phyloP scores from a whole-genome alignment of 2,329 filamentous ascomycete species.

The Lasiodiplodia sp. region DNA sequence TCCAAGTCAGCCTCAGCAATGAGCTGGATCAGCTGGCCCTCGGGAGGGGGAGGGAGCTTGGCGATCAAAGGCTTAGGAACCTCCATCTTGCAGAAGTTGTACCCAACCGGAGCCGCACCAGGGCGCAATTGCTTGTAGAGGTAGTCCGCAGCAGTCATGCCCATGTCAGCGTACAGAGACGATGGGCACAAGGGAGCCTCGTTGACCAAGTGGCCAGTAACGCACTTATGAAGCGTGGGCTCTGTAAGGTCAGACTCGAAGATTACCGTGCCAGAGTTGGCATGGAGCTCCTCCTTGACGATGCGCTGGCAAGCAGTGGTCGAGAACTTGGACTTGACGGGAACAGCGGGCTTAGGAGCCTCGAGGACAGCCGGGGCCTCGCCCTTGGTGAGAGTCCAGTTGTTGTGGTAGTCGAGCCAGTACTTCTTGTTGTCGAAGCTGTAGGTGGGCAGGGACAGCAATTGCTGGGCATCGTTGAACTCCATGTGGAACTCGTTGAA shows the following conservation, averaged over 20 bases:
- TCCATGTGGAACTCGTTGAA: slow-evolving; percentile 75
- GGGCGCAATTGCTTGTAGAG: slow-evolving; percentile 70
- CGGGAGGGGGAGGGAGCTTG: slow-evolving; percentile 55
- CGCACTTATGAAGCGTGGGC: slow-evolving; percentile 66
- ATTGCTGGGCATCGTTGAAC: slow-evolving; percentile 63
- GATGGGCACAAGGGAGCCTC: slow-evolving; percentile 71
- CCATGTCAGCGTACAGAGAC: slow-evolving; percentile 69
- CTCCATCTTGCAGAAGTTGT: slow-evolving; percentile 72
- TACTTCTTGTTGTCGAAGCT: slow-evolving; percentile 75
- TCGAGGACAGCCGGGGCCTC: slow-evolving; percentile 57
- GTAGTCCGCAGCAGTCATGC: slow-evolving; percentile 71
- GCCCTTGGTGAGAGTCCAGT: slow-evolving; percentile 75
- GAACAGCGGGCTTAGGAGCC: slow-evolving; percentile 47
- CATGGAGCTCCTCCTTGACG: slow-evolving; percentile 67
- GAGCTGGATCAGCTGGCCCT: slow-evolving; percentile 67
- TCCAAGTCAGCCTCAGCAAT: slow-evolving; percentile 66
- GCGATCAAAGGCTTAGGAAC: slow-evolving; percentile 74
- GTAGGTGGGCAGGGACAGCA: slow-evolving; percentile 73
- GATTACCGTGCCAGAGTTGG: slow-evolving; percentile 65
- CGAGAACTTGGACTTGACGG: slow-evolving; percentile 62
- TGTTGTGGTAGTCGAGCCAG: slow-evolving; percentile 74
- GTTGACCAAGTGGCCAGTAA: slow-evolving; percentile 73
- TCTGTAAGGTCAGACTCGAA: slow-evolving; percentile 72
- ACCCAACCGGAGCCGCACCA: slow-evolving; percentile 61
- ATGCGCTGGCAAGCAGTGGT: slow-evolving; percentile 72